These are phyloP conservation scores for Laetiporus sulphureus DNA, from an alignment of 1,284 basidiomycete species.

Conservation along the genomic window DNA sequence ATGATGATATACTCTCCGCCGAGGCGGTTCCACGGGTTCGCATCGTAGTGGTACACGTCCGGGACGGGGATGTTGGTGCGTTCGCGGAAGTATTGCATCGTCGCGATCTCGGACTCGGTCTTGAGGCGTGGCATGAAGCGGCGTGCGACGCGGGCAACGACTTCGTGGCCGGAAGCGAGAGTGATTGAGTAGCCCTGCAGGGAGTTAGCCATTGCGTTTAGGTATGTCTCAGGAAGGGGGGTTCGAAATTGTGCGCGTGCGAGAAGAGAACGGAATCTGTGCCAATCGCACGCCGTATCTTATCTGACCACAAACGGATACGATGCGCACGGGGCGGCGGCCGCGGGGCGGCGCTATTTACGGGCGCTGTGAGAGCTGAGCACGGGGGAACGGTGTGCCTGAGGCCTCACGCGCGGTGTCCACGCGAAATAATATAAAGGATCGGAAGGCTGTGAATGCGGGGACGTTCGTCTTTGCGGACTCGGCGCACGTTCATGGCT, in stretches of 20 bases:
- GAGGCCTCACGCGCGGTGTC: too few species aligned
- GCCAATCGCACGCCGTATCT: neutral
- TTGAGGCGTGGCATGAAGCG: slow-evolving; percentile 78
- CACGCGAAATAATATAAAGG: too few species aligned
- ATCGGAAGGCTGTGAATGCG: too few species aligned
- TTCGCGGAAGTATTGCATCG: slow-evolving; percentile 66
- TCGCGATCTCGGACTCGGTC: slow-evolving; percentile 78
- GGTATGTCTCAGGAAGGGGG: too few species aligned
- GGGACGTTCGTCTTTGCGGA: too few species aligned
- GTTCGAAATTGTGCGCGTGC: too few species aligned
- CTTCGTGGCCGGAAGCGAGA: slow-evolving; percentile 48
- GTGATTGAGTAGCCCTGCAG: slow-evolving; percentile 67
- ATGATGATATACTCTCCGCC: slow-evolving; percentile 80
- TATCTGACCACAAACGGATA: too few species aligned
- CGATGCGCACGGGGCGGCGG: neutral
- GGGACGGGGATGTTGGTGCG: slow-evolving; percentile 67
- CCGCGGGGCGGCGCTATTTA: neutral
- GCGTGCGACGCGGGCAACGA: slow-evolving; percentile 73
- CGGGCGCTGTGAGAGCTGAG: too few species aligned
- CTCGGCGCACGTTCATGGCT: too few species aligned
- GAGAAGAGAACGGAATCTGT: neutral
- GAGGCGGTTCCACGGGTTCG: slow-evolving; percentile 75
- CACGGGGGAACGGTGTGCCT: too few species aligned
- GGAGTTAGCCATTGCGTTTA: neutral
- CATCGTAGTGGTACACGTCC: slow-evolving; percentile 64